Evolutionary conservation across 1,139 yeast species (phyloP).

Genomic region (Yamadazyma blattariae): DNA sequence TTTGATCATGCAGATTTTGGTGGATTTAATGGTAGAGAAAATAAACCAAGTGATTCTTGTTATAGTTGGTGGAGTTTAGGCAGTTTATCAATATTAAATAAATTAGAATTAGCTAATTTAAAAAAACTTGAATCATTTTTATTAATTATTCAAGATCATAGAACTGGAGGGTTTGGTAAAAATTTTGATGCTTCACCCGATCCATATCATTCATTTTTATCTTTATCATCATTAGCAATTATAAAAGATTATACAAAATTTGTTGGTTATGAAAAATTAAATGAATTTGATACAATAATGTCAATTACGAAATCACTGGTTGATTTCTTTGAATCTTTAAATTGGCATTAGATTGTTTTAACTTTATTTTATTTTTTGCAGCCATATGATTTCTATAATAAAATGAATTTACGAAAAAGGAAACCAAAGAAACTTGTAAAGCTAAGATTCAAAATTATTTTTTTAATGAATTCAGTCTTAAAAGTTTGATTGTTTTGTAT

Average conservation of each 20-base stretch:
- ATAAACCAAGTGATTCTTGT: slow-evolving; percentile 86
- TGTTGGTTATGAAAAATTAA: slow-evolving; percentile 15
- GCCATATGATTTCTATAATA: too few species aligned
- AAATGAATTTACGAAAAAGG: too few species aligned
- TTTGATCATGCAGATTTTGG: slow-evolving; percentile 48
- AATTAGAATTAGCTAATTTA: slow-evolving; percentile 32
- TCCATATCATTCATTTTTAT: slow-evolving; percentile 65
- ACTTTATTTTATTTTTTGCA: too few species aligned
- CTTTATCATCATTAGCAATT: slow-evolving; percentile 54
- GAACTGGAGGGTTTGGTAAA: slow-evolving; percentile 85
- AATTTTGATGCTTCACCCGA: slow-evolving; percentile 62
- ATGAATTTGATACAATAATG: slow-evolving; percentile 23
- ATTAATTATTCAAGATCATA: slow-evolving; percentile 57
- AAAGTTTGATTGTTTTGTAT: too few species aligned
- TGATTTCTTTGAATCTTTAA: slow-evolving; percentile 13
- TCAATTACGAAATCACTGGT: slow-evolving; percentile 24
- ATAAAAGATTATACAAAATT: slow-evolving; percentile 22
- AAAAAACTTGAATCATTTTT: slow-evolving; percentile 45
- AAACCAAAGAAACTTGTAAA: too few species aligned
- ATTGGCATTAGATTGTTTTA: slow-evolving; percentile 8
- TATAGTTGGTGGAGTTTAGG: slow-evolving; percentile 88
- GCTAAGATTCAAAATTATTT: too few species aligned
- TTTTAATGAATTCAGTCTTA: too few species aligned
- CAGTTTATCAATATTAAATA: slow-evolving; percentile 45
- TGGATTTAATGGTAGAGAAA: slow-evolving; percentile 85